These are phyloP conservation scores for Aspergillus piperis DNA, from an alignment of 2,329 filamentous ascomycete genomes.

Conservation along the genomic window DNA sequence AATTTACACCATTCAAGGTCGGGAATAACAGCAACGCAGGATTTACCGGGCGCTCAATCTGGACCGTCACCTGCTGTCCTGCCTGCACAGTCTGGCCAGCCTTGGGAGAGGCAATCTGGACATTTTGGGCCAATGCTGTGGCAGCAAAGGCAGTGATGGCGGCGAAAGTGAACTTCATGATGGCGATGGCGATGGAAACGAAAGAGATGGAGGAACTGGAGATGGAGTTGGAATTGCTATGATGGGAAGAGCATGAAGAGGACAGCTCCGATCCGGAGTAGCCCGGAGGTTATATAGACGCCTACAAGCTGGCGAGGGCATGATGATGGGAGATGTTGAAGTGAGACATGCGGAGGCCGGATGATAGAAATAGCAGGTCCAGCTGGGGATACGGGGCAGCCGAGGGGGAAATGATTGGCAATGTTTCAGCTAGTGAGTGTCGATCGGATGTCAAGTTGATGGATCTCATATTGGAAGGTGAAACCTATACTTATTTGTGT, in stretches of 20 bases:
- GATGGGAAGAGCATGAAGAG: neutral
- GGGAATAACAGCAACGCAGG: neutral
- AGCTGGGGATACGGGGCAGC: neutral
- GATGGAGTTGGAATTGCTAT: no score
- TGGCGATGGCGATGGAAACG: neutral
- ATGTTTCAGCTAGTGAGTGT: neutral
- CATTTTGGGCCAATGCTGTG: slow-evolving; percentile 30
- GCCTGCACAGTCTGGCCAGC: slow-evolving; percentile 20
- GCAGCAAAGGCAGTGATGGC: slow-evolving; percentile 23
- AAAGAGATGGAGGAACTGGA: no score
- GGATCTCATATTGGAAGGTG: neutral
- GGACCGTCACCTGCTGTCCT: slow-evolving; percentile 27
- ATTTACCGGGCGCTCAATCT: slow-evolving; percentile 34
- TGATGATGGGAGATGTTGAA: neutral
- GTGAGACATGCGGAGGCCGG: neutral
- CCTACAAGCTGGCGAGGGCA: neutral
- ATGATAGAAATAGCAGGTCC: neutral
- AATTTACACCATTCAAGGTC: neutral
- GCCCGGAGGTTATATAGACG: neutral
- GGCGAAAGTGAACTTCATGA: slow-evolving; percentile 27
- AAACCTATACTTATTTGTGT: no score
- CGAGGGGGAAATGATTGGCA: neutral
- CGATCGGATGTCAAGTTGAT: neutral
- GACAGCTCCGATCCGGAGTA: neutral
- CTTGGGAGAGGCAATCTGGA: slow-evolving; percentile 27